phyloP scores from a whole-genome alignment of 352 stramenopile genomes.

The Phytophthora sp. region DNA sequence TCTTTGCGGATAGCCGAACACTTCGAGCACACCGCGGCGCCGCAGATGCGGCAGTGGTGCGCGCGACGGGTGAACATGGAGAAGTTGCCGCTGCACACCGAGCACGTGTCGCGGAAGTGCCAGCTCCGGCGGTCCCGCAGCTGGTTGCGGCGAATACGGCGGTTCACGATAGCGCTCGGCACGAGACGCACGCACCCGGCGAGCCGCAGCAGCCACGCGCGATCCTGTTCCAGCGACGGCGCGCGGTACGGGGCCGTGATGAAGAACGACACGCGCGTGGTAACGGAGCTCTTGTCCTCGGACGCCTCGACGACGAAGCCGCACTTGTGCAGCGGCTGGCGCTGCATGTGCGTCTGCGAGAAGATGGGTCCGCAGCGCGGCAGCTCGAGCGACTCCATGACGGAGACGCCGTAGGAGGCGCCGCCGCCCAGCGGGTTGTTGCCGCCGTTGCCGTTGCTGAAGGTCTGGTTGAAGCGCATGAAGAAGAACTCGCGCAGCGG shows the following conservation, averaged over 20 bases:
- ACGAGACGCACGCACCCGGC: constrained; percentile 58
- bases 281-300: constrained; percentile 54
- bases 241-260: constrained; percentile 51
- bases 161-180: constrained; percentile 74
- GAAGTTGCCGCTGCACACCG: constrained; percentile 69
- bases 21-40: constrained; percentile 76
- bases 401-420: constrained; percentile 64
- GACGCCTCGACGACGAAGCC: constrained; percentile 82
- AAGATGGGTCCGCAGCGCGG: constrained; percentile 58
- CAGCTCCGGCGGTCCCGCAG: constrained; percentile 65
- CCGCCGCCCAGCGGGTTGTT: constrained; percentile 34
- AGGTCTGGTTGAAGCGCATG: constrained; percentile 78
- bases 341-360: constrained; percentile 50
- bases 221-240: constrained; percentile 46
- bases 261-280: constrained; percentile 82
- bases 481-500: constrained; percentile 83
- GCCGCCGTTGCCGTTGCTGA: constrained; percentile 41
- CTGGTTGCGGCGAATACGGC: constrained; percentile 69
- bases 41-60: constrained; percentile 84
- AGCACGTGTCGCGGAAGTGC: constrained; percentile 62
- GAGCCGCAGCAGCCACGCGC: constrained; percentile 65
- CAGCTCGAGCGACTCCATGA: constrained; percentile 74
- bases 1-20: constrained; percentile 68
- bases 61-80: constrained; percentile 70
- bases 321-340: constrained; percentile 57